These are phyloP conservation scores for Saccharomycodes ludwigii DNA, from an alignment of 805 yeast genomes.

Conservation along the genomic window DNA sequence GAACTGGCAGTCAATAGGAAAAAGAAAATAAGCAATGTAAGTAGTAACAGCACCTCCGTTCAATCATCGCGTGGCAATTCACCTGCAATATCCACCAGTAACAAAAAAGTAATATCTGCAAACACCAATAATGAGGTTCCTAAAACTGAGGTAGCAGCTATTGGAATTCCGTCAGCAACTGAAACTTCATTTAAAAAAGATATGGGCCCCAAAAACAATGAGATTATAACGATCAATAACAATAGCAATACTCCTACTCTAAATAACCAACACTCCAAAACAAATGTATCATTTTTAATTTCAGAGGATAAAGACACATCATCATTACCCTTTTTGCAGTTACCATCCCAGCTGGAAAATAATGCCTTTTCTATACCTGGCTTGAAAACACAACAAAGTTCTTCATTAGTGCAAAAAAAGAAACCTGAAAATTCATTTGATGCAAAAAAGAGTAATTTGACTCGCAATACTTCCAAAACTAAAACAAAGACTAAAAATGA, in stretches of 20 bases:
- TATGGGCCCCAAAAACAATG: not conserved
- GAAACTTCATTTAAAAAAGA: not conserved
- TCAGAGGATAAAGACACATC: not conserved
- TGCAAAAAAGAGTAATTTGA: not conserved
- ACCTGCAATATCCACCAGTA: too few species aligned
- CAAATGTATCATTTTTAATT: constrained; percentile 7
- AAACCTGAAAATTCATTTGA: not conserved
- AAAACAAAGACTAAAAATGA: too few species aligned
- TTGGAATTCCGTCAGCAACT: too few species aligned
- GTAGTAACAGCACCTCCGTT: not conserved
- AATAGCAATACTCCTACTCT: constrained; percentile 5
- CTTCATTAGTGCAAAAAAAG: too few species aligned
- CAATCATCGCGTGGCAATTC: not conserved
- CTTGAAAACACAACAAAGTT: too few species aligned
- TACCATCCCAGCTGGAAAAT: too few species aligned
- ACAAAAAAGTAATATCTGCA: too few species aligned
- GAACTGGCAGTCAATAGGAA: constrained; percentile 1
- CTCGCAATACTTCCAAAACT: too few species aligned
- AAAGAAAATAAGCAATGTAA: not conserved
- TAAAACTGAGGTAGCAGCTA: not conserved
- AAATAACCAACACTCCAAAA: constrained; percentile 12
- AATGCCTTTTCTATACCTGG: too few species aligned
- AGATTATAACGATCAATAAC: too few species aligned
- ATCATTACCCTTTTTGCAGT: too few species aligned
- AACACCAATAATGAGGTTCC: not conserved